Conservation (phyloP, 441 rosid species). For the Rhodomyrtus psidioides region DNA sequence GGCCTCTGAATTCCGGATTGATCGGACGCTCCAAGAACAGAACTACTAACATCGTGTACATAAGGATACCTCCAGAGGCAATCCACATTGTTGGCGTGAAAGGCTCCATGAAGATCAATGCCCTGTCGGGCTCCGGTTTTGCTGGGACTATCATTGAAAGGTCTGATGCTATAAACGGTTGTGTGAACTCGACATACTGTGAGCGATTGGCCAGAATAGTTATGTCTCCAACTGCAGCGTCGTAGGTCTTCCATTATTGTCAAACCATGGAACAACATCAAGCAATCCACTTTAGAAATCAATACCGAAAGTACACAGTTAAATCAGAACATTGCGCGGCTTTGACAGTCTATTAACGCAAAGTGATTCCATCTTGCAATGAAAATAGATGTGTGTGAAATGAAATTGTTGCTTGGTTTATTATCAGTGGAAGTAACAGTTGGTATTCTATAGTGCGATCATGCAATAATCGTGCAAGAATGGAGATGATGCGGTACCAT, state of each 20-base stretch:
- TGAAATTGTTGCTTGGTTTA: background rate
- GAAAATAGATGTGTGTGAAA: background rate
- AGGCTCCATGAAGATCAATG: constrained; percentile 16
- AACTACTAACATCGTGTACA: constrained; percentile 12
- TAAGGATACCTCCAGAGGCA: constrained; percentile 7
- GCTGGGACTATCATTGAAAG: constrained; percentile 18
- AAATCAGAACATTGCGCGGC: background rate
- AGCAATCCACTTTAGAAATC: background rate
- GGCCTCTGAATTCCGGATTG: constrained; percentile 10
- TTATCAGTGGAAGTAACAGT: background rate
- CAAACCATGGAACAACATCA: background rate
- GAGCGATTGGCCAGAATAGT: constrained; percentile 15
- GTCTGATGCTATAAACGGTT: constrained; percentile 22
- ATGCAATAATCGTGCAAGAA: background rate
- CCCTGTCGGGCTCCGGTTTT: constrained; percentile 3
- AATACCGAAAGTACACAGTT: background rate
- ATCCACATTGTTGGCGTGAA: constrained; percentile 20
- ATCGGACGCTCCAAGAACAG: constrained; percentile 18
- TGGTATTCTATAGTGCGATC: background rate
- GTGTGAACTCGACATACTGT: constrained; percentile 19
- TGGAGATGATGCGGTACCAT: background rate
- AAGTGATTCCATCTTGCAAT: background rate
- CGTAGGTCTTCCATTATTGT: constrained; percentile 5
- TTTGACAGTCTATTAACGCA: background rate
- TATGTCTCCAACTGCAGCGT: constrained; percentile 22